These are phyloP conservation scores for Tylopilus sp. DNA, from an alignment of 1,284 basidiomycete genomes.

Conservation along the genomic window DNA sequence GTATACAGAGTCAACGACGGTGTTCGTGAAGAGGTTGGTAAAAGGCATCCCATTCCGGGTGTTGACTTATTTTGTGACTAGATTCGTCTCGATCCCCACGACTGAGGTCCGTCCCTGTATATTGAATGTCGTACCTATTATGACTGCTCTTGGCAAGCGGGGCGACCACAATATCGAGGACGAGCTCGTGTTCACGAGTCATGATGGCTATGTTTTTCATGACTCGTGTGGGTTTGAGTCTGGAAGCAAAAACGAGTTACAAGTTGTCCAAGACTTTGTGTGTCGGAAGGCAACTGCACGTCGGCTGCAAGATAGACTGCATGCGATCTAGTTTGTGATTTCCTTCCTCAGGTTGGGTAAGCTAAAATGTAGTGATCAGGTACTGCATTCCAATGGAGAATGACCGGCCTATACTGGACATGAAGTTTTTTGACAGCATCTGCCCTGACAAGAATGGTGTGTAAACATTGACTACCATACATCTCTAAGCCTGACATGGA, in stretches of 20 bases:
- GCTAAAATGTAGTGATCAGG: background rate
- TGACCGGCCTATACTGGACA: background rate
- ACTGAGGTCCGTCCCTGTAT: background rate
- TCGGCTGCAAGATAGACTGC: background rate
- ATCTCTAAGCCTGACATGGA: background rate
- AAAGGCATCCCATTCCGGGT: background rate
- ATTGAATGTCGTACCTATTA: no score
- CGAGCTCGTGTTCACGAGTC: conserved; percentile 1
- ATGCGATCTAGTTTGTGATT: conserved; percentile 4
- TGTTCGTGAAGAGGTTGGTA: conserved; percentile 1
- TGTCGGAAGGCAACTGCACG: background rate
- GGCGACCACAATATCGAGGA: conserved; percentile 4
- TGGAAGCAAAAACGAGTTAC: background rate
- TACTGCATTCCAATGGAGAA: conserved; percentile 8
- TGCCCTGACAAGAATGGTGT: conserved; percentile 6
- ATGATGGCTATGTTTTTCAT: conserved; percentile 6
- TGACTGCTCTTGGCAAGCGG: background rate
- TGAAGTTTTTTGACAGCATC: background rate
- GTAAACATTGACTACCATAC: background rate
- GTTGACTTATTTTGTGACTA: background rate
- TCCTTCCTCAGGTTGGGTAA: background rate
- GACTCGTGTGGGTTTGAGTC: conserved; percentile 5
- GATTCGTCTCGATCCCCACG: background rate
- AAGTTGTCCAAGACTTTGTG: conserved; percentile 1
- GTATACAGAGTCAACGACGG: background rate